Evolutionary conservation across 2,329 filamentous ascomycete species (phyloP), one percentile per base, ranked within the genome.

Genomic region (Fusarium sp.): DNA sequence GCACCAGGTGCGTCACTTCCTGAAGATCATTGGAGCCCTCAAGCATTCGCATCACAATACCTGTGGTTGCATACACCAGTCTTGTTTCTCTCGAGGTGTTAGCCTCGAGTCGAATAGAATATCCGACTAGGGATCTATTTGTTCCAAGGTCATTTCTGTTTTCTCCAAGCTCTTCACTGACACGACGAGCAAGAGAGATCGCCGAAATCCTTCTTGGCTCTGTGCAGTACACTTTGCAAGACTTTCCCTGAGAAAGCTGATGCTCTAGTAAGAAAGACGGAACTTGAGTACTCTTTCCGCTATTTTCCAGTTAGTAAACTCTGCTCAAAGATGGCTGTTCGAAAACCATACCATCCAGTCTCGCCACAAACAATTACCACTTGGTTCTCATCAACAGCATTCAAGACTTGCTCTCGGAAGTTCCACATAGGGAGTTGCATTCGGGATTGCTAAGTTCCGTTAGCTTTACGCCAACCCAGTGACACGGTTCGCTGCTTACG

Each of bases 31-130:
- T 92, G 0, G 93, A 93, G 12, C 92, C 91, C 80, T 99, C 96
- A 17, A 99, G 86, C 95, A 99, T 98, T 32, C 96, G 91, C 86
- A 99, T 93, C n/a, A 99, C 94, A 63, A 99, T 97, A 83, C 96
- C 90, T 9, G 90, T 92, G 4, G 92, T 98, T 57, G 96, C 96
- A 81, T 94, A 99, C 9, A 98, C 90, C 30, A 99, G 88, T 55
- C 93, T 88, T 4, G 95, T 98, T 74, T 94, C 91, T 33, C 90
- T 88, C 18, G 91, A 92, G 1, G 92, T 92, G 75, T 97, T 97
- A 52, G 94, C 93, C 80, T 99, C 96, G 23, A 99, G 84, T 20
- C 96, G 90, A 74, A 99, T 98, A 3, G 96, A 94, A 83, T 97
- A 99, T 46, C 96, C 96, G 26, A 99, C 91, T 5, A 99, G 85